phyloP scores from a whole-genome alignment of 1,139 yeast genomes.

The Suhomyces ambrosiae region DNA sequence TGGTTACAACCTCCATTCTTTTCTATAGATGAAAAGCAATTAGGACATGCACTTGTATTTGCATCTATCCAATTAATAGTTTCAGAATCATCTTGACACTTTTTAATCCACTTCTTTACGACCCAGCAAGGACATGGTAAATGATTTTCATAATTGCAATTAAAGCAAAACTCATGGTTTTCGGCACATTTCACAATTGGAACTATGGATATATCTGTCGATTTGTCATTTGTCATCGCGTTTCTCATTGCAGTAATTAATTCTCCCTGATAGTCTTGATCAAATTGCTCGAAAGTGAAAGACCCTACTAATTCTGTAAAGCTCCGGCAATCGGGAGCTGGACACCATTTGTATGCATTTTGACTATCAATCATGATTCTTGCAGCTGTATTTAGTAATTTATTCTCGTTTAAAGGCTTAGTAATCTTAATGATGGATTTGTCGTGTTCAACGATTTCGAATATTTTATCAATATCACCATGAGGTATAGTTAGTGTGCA shows the following conservation, averaged over 20 bases:
- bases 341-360: constrained; percentile 71
- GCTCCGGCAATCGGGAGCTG: constrained; percentile 77
- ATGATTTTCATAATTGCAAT: constrained; percentile 78
- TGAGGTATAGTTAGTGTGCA: constrained; percentile 41
- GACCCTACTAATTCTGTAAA: constrained; percentile 40
- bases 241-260: constrained; percentile 15
- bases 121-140: constrained; percentile 79
- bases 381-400: constrained; percentile 32
- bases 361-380: constrained; percentile 54
- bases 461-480: constrained; percentile 26
- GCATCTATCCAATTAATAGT: constrained; percentile 89
- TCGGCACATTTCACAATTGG: constrained; percentile 61
- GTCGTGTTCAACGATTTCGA: constrained; percentile 13
- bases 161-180: constrained; percentile 76
- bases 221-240: constrained; percentile 14
- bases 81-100: constrained; percentile 86
- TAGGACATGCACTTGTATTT: constrained; percentile 83
- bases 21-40: constrained; percentile 60
- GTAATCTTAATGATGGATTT: constrained; percentile 12
- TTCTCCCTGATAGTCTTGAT: constrained; percentile 9
- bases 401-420: constrained; percentile 13
- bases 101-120: constrained; percentile 72
- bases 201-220: constrained; percentile 18
- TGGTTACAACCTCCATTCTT: constrained; percentile 97
- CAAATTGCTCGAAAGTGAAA: constrained; percentile 36